Evolutionary conservation across 495 filamentous ascomycete genomes (phyloP), one percentile per base, ranked within the genome.

Genomic region (Chaetomidium leptoderma): DNA sequence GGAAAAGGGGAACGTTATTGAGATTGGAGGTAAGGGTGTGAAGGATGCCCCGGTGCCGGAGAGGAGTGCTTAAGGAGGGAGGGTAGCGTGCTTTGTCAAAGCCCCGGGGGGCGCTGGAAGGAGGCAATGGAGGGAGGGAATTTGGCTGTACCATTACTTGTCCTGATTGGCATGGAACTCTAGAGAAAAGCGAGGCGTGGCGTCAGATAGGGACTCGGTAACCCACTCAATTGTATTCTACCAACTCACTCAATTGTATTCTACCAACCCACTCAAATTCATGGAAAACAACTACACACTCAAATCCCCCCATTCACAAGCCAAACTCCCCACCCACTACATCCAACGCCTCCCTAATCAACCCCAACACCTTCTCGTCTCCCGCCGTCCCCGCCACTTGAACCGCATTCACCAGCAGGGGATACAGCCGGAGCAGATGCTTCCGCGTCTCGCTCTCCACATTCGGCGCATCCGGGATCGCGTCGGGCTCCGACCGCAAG

Each of bases 391-490:
- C 81, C 13, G 89, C 86, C 0, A 90, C 85, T 60, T 80, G 80
- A 0, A 89, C 74, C 6, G 85, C 89, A 52, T 80, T 79, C 13
- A 86, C 81, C 23, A 96, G 66, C n/a, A 97, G 75, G 29, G 90
- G 87, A 67, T 92, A 96, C 50, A 98, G 72, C 72, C 86, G 80
- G 55, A 87, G 80, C 23, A 97, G 72, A 74, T 97, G 93, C 69
- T 88, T 88, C 64, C 70, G 65, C 24, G 66, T 68, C 53, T 79
- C 78, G 48, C 72, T 81, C 14, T 78, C 78, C 23, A 82, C 78
- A 16, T 79, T 77, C 1, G 79, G 74, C 37, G 79, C 78, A 40
- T 86, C 83, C 0, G 86, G 85, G 33, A 92, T 86, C 0, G 89
- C 85, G 3, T 83, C 79, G 3, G 85, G 83, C 66, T 92, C 87